These are phyloP conservation scores for Camelina sativa DNA, from an alignment of 345 rosid genomes.

Conservation along the genomic window DNA sequence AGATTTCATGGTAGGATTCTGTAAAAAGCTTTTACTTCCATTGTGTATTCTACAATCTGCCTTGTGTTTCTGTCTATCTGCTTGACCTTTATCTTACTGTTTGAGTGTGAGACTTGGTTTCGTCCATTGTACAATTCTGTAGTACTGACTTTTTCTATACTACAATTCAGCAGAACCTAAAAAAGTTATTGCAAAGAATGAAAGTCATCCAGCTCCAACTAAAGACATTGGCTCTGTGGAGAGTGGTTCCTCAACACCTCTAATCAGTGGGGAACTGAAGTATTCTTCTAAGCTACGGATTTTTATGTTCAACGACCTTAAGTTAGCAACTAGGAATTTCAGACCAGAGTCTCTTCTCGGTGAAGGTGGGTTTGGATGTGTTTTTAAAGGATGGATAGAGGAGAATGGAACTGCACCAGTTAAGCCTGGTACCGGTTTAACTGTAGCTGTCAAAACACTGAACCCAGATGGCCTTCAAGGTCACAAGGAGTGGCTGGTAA, in stretches of 20 bases:
- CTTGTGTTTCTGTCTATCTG: background rate
- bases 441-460: constrained; percentile 91
- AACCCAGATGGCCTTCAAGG: constrained; percentile 97
- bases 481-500: constrained; percentile 96
- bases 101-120: constrained; percentile 10
- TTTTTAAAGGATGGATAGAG: constrained; percentile 93
- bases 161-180: constrained; percentile 51
- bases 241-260: constrained; percentile 63
- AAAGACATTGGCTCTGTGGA: constrained; percentile 55
- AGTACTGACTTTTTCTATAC: background rate
- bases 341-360: constrained; percentile 89
- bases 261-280: constrained; percentile 68
- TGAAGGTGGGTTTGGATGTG: constrained; percentile 95
- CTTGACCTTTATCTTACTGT: constrained; percentile 8
- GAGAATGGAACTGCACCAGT: constrained; percentile 91
- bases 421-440: constrained; percentile 88
- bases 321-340: constrained; percentile 78
- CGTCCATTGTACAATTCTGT: background rate
- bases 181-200: constrained; percentile 44
- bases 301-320: constrained; percentile 73
- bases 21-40: background rate
- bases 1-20: background rate
- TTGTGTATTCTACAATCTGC: background rate
- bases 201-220: constrained; percentile 51
- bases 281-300: constrained; percentile 73